Evolutionary conservation across 2,329 filamentous ascomycete genomes (phyloP), one percentile per base, ranked within the genome.

Genomic region (Trichoderma hamatum): DNA sequence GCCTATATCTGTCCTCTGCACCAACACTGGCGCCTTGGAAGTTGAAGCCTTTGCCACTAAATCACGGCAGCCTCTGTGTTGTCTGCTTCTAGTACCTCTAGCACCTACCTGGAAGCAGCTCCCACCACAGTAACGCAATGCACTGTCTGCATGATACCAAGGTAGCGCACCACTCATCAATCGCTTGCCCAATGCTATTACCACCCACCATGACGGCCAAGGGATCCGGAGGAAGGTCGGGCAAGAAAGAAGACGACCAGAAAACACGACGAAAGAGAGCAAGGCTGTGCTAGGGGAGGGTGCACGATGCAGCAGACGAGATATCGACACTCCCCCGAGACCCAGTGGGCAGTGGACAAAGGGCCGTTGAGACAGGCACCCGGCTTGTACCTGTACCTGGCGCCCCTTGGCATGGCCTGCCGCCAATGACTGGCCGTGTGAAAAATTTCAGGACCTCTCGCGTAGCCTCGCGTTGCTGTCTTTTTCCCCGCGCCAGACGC

Each of bases 361-460:
- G 51, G 21, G 14, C 21, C 24, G 51, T 54, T 56, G 28, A 56
- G 54, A 21, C 62, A 56, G 51, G 62, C 32, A 65, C 62, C 43
- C 21, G 43, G 32, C 51, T 51, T 51, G 54, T 67, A 51, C 64
- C 54, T 58, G 39, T 30, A 67, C 46, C 61, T 66, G 58, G 68
- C 43, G 30, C 52, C 64, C 32, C 61, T 51, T 59, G 32, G 51
- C 60, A 60, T 46, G n/a, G n/a, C n/a, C n/a, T n/a, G 52, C 68
- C 59, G 34, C 52, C 43, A 58, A 61, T 64, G 32, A 55, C 54
- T 49, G 36, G 61, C 60, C 28, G 49, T 32, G 30, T 32, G 14
- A 58, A 26, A 64, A 36, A 66, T 69, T 69, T 66, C 68, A 69
- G 68, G 68, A 69, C 68, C 62, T 70, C 58, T 67, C 63, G 68